Conservation (phyloP, 2,329 filamentous ascomycete species). For the Stylonectria norvegica region DNA sequence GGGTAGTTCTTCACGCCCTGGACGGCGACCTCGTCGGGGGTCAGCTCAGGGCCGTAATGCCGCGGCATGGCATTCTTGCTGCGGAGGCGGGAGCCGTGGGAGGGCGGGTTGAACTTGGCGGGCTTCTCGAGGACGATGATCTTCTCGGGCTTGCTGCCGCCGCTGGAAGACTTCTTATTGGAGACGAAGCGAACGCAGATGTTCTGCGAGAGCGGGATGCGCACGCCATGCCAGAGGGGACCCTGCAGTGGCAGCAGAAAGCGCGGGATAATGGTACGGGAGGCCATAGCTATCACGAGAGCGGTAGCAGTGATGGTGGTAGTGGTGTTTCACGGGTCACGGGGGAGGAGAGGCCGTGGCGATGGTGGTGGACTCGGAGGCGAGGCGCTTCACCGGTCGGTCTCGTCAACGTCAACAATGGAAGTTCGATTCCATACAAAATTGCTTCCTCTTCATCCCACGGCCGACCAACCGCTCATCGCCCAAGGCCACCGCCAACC, state of each 20-base stretch:
- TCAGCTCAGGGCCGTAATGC: slow-evolving; percentile 72
- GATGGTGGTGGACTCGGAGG: slow-evolving; percentile 3
- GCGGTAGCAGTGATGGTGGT: no score
- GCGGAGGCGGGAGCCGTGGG: slow-evolving; percentile 70
- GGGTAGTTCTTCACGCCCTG: slow-evolving; percentile 76
- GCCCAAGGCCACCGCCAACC: no score
- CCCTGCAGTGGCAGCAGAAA: slow-evolving; percentile 65
- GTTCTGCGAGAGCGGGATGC: slow-evolving; percentile 34
- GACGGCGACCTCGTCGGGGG: slow-evolving; percentile 59
- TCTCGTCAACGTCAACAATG: no score
- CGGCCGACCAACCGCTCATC: no score
- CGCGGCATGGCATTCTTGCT: slow-evolving; percentile 52
- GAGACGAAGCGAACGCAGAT: slow-evolving; percentile 36
- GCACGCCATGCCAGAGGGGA: slow-evolving; percentile 50
- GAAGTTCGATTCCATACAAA: no score
- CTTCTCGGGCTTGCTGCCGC: slow-evolving; percentile 39
- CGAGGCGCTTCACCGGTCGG: no score
- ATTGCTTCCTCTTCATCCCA: no score
- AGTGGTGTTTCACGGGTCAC: slow-evolving; percentile 6
- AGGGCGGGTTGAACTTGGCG: slow-evolving; percentile 85
- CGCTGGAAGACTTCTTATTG: slow-evolving; percentile 14
- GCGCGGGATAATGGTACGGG: slow-evolving; percentile 56
- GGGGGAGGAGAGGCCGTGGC: not conserved
- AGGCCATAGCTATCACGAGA: slow-evolving; percentile 48
- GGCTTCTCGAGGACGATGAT: slow-evolving; percentile 79